Percentiles rank a stretch among this genome's conserved stretches.
Conservation (phyloP, 768 basidiomycete genomes). For the Lepiota subincarnata region DNA sequence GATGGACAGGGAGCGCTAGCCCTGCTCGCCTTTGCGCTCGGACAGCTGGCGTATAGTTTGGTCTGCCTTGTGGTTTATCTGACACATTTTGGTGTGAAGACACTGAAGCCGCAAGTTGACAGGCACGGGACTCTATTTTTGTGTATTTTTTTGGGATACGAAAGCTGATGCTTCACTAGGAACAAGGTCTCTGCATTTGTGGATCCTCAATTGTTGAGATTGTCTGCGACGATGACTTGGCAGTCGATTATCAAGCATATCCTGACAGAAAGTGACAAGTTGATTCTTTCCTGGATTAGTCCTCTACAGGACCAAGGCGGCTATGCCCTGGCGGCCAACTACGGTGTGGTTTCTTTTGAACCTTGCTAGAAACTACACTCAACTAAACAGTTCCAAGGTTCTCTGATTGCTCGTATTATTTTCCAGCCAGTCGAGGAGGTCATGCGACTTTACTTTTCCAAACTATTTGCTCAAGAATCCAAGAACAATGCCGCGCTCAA, state of each 20-base stretch:
- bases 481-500: constrained; percentile 19
- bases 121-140: not conserved
- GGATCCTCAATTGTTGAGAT: constrained; percentile 42
- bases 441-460: constrained; percentile 85
- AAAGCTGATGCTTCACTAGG: constrained; percentile 1
- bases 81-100: constrained; percentile 29
- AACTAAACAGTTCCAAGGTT: constrained; percentile 57
- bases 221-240: constrained; percentile 80
- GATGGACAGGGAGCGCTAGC: constrained; percentile 41
- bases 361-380: not conserved
- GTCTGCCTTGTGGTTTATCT: constrained; percentile 56
- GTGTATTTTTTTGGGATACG: no score
- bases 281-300: constrained; percentile 82
- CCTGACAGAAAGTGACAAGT: constrained; percentile 92
- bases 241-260: constrained; percentile 94
- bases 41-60: constrained; percentile 73
- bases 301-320: constrained; percentile 87
- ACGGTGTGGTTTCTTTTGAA: constrained; percentile 58
- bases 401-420: constrained; percentile 84
- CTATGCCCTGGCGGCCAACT: constrained; percentile 94
- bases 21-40: constrained; percentile 80
- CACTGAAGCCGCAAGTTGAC: constrained; percentile 5
- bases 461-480: constrained; percentile 31
- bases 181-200: constrained; percentile 17
- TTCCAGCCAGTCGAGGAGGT: constrained; percentile 98